Conservation (phyloP, 139 green algal genomes). For the Closterium sp. region DNA sequence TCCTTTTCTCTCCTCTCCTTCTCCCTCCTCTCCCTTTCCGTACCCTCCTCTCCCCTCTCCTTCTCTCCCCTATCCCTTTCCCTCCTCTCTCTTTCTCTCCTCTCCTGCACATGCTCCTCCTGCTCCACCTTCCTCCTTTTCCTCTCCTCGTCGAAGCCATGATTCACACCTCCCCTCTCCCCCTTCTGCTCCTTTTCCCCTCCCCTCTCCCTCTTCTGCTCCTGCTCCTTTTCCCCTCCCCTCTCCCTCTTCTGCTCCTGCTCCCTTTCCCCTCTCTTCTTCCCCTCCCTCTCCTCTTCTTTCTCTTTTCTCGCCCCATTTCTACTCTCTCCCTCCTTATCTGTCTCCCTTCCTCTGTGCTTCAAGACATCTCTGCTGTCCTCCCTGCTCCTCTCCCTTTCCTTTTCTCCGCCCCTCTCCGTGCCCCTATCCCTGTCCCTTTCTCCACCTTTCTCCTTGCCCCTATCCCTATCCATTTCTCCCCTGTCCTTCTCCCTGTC, state of each 20-base stretch:
- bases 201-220: neutral
- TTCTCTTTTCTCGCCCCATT: too few relatives aligned
- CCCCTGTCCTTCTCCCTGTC: neutral
- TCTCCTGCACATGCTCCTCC: neutral
- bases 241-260: neutral
- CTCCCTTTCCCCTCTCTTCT: neutral
- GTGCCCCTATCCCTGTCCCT: neutral
- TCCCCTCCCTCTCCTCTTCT: too few relatives aligned
- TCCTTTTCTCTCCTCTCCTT: neutral
- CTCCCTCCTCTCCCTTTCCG: neutral
- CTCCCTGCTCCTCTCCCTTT: too few relatives aligned
- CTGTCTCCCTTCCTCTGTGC: neutral
- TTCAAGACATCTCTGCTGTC: neutral
- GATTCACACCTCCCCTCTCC: neutral
- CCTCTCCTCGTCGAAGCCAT: neutral
- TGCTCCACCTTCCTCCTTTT: too few relatives aligned
- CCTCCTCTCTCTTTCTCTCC: neutral
- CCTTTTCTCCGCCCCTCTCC: neutral
- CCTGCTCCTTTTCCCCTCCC: neutral
- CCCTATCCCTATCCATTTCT: too few relatives aligned
- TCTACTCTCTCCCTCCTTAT: neutral
- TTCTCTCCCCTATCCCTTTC: neutral
- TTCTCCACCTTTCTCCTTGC: neutral
- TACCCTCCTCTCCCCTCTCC: neutral
- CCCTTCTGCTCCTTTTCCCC: neutral